Percentiles rank a stretch among this genome's conserved stretches.
These are phyloP conservation scores for Rhodotorula mucilaginosa DNA, from an alignment of 1,284 basidiomycete species.

Conservation along the genomic window DNA sequence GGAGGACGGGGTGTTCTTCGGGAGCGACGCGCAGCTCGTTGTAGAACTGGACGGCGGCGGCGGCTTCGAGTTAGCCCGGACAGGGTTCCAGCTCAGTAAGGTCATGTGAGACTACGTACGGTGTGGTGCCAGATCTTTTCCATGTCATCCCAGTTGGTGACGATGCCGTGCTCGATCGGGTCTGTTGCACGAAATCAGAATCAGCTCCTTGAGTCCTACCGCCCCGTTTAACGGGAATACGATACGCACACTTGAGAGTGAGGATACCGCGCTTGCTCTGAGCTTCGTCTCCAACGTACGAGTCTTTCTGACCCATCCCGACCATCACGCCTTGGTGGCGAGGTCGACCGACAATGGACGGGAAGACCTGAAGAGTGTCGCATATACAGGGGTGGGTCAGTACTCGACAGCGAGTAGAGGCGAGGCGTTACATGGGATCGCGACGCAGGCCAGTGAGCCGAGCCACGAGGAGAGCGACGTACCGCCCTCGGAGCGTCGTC, in stretches of 20 bases:
- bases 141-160: conserved; percentile 97
- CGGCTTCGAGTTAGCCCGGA: background rate
- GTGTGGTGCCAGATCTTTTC: conserved; percentile 82
- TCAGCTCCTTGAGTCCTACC: background rate
- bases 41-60: conserved; percentile 47
- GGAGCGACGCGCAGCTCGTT: conserved; percentile 55
- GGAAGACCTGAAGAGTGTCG: conserved; percentile 48
- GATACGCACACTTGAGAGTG: conserved; percentile 65
- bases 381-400: background rate
- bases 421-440: background rate
- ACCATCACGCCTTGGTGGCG: conserved; percentile 91
- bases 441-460: too few species aligned
- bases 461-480: conserved; percentile 6
- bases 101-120: conserved; percentile 14
- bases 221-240: too few species aligned
- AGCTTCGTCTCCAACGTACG: conserved; percentile 86
- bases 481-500: conserved; percentile 75
- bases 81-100: too few species aligned
- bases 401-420: background rate
- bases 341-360: conserved; percentile 86
- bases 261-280: conserved; percentile 95
- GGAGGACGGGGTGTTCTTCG: conserved; percentile 88
- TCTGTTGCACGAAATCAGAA: conserved; percentile 29
- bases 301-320: conserved; percentile 70
- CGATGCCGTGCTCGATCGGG: conserved; percentile 63